Conservation (phyloP, 192 early-diverging fungal species). For the Phlyctochytrium planicorne region DNA sequence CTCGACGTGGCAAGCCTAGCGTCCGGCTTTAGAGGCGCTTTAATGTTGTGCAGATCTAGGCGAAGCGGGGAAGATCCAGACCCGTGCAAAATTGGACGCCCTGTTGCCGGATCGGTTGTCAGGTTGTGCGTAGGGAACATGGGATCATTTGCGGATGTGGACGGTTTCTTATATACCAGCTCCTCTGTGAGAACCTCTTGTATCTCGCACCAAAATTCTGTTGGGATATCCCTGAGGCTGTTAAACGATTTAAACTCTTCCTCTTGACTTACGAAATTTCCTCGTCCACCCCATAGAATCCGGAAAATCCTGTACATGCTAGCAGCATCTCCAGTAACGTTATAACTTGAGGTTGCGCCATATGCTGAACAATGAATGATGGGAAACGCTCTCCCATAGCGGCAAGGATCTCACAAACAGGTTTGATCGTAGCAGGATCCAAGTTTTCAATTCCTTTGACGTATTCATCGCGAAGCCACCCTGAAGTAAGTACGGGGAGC, state of each 20-base stretch:
- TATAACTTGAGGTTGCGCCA: conserved; percentile 17
- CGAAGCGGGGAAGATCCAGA: too few relatives aligned
- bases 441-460: conserved; percentile 35
- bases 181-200: conserved; percentile 24
- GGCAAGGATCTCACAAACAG: conserved; percentile 33
- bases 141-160: not conserved
- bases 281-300: conserved; percentile 42
- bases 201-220: conserved; percentile 28
- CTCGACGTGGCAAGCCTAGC: too few relatives aligned
- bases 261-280: conserved; percentile 34
- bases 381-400: conserved; percentile 41
- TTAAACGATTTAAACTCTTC: conserved; percentile 5
- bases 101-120: too few relatives aligned
- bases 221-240: conserved; percentile 13
- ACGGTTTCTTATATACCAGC: conserved; percentile 1
- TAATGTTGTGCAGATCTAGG: too few relatives aligned
- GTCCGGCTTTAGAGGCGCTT: too few relatives aligned
- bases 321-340: conserved; percentile 40
- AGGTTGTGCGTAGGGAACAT: too few relatives aligned
- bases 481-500: conserved; percentile 31
- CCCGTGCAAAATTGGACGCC: too few relatives aligned
- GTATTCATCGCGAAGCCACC: conserved; percentile 31
- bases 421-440: conserved; percentile 28
- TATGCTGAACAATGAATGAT: conserved; percentile 20
- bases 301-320: conserved; percentile 35